These are phyloP conservation scores for Eragrostis tef DNA, from an alignment of 202 grass and related monocot genomes.

Conservation along the genomic window DNA sequence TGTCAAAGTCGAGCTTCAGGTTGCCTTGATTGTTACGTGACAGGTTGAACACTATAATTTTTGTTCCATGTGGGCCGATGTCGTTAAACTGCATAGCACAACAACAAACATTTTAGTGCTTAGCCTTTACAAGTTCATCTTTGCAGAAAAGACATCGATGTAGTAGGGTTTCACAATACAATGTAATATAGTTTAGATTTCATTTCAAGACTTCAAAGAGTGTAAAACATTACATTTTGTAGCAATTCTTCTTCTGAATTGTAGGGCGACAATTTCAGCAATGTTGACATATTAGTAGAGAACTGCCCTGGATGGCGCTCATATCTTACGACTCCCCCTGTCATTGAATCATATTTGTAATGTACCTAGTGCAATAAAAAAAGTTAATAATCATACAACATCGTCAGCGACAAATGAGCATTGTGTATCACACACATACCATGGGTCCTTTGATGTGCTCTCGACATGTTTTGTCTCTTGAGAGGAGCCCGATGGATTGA, in stretches of 20 bases:
- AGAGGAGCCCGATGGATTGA: slow-evolving; percentile 64
- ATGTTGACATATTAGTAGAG: slow-evolving; percentile 49
- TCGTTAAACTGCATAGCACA: slow-evolving; percentile 49
- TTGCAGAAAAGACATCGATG: background rate
- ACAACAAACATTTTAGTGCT: background rate
- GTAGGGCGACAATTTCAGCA: slow-evolving; percentile 55
- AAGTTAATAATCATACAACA: background rate
- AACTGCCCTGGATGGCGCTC: slow-evolving; percentile 38
- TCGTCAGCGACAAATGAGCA: background rate
- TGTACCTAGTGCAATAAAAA: slow-evolving; percentile 52
- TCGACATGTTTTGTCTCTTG: slow-evolving; percentile 31
- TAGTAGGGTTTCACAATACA: background rate
- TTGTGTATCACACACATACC: slow-evolving; percentile 46
- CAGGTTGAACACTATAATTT: slow-evolving; percentile 63
- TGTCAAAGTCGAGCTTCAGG: slow-evolving; percentile 58
- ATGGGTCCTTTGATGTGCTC: slow-evolving; percentile 52
- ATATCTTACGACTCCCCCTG: slow-evolving; percentile 26
- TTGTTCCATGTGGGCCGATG: slow-evolving; percentile 63
- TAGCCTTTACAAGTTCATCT: background rate
- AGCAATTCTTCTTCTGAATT: slow-evolving; percentile 57
- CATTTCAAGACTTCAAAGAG: background rate
- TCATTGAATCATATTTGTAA: slow-evolving; percentile 54
- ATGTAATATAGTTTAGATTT: background rate
- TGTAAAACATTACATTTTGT: slow-evolving; percentile 55
- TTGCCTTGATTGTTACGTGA: slow-evolving; percentile 45